phyloP scores from a whole-genome alignment of 805 yeast species.

The Torulaspora franciscae region DNA sequence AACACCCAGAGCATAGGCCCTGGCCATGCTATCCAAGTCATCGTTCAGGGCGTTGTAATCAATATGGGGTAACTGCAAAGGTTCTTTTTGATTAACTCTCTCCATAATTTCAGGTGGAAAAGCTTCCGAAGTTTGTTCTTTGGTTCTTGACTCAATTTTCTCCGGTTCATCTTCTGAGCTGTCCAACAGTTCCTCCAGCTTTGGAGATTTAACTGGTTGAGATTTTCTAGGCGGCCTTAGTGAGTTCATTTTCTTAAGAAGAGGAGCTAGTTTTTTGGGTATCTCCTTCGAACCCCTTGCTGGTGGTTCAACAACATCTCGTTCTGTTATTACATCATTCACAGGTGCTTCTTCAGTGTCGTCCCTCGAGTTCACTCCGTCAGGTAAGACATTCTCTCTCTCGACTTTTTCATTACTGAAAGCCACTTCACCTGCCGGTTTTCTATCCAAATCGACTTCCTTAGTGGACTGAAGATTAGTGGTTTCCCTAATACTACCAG shows the following conservation, averaged over 20 bases:
- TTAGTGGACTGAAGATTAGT: no score
- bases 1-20: constrained; percentile 54
- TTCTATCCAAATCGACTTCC: no score
- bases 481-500: no score
- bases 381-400: neutral
- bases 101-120: constrained; percentile 17
- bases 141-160: neutral
- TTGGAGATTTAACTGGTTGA: neutral
- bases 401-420: constrained; percentile 1
- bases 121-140: neutral
- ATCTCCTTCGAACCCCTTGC: neutral
- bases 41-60: constrained; percentile 43
- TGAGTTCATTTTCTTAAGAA: neutral
- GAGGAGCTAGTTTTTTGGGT: neutral
- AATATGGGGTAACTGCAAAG: constrained; percentile 20
- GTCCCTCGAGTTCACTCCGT: neutral
- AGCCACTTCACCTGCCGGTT: no score
- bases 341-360: constrained; percentile 2
- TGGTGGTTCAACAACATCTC: neutral
- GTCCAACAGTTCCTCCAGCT: neutral
- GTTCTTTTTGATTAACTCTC: constrained; percentile 1
- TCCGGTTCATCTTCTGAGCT: constrained; percentile 1
- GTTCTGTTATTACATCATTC: constrained; percentile 8
- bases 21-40: constrained; percentile 54
- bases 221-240: neutral